Evolutionary conservation across 306 rosid genomes (phyloP), one percentile per base, ranked within the genome.

Genomic region (Hippophae gyantsensis): DNA sequence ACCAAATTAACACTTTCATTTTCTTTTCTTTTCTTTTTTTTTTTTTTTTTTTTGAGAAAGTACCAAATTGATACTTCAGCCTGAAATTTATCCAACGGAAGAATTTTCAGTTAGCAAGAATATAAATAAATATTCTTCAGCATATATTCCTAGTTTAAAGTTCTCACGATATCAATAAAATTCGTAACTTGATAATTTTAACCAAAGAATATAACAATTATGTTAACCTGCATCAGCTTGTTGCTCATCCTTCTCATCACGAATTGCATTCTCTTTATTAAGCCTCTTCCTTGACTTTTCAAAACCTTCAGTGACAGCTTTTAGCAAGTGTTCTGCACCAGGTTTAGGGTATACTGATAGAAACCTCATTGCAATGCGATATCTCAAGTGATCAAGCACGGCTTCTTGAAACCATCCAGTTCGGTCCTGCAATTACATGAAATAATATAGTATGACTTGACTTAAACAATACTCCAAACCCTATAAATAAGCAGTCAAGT

Each of bases 351-450:
- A 90, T 67, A 83, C 72, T 54, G 86, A 78, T 54, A 90, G 76
- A 64, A 79, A 87, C 77, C 84, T 83, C 71, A 86, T 73, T 86
- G 81, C 80, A 63, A 85, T 63, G 49, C 89, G 78, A 60, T 83
- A 79, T 69, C 86, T 82, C 67, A 85, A 56, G 78, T 82, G 83
- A 72, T 74, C 81, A 62, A 81, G 75, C 70, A 69, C 43, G 52
- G 66, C 69, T 50, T 32, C 56, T 47, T 96, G 74, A 78, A 85
- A 85, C 96, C 98, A 90, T 52, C 98, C 95, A 11, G 84, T 62
- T 70, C 43, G 89, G 71, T 43, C 79, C 95, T 90, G 79, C 78
- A 79, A 61, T 64, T 46, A 42, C 68, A 74, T 26, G 58, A 45
- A 46, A 62, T 18, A 18, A 18, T 18, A 12, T 67, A 63, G 71